phyloP scores from a whole-genome alignment of 768 basidiomycete genomes.

The Chalciporus piperatus region DNA sequence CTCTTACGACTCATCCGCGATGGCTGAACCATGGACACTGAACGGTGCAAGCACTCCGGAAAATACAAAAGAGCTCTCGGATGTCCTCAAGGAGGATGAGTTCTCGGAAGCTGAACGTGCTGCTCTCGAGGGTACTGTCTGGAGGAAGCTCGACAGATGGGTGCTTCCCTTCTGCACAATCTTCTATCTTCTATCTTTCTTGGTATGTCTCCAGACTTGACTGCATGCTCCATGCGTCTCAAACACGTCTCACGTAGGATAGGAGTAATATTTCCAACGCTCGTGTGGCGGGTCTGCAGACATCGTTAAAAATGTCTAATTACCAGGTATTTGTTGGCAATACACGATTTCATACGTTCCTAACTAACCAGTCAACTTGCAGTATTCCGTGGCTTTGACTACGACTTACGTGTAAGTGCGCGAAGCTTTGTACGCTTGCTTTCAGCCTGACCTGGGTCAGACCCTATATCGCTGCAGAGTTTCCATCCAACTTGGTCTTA shows the following conservation, averaged over 20 bases:
- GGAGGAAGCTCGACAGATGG: conserved; percentile 49
- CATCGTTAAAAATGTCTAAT: conserved; percentile 36
- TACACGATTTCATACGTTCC: not conserved
- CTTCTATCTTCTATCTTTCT: conserved; percentile 51
- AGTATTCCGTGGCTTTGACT: conserved; percentile 37
- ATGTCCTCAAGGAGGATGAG: conserved; percentile 1
- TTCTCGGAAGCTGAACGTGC: conserved; percentile 14
- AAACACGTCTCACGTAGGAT: conserved; percentile 26
- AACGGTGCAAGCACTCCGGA: not conserved
- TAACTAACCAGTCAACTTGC: conserved; percentile 1
- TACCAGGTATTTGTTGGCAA: conserved; percentile 17
- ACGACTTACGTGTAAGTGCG: conserved; percentile 24
- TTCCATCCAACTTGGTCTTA: conserved; percentile 60
- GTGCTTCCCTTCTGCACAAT: conserved; percentile 48
- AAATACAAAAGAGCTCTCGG: conserved; percentile 5
- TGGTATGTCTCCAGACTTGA: conserved; percentile 36
- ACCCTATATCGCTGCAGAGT: conserved; percentile 56
- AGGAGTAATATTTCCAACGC: conserved; percentile 54
- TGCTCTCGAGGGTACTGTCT: conserved; percentile 39
- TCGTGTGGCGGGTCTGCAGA: conserved; percentile 59
- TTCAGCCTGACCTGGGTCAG: conserved; percentile 14
- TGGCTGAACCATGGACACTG: conserved; percentile 5
- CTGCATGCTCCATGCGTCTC: not conserved
- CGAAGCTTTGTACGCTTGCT: too few species aligned
- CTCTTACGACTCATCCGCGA: not conserved